Conservation (phyloP, 495 filamentous ascomycete species). For the Pyronema domesticum region DNA sequence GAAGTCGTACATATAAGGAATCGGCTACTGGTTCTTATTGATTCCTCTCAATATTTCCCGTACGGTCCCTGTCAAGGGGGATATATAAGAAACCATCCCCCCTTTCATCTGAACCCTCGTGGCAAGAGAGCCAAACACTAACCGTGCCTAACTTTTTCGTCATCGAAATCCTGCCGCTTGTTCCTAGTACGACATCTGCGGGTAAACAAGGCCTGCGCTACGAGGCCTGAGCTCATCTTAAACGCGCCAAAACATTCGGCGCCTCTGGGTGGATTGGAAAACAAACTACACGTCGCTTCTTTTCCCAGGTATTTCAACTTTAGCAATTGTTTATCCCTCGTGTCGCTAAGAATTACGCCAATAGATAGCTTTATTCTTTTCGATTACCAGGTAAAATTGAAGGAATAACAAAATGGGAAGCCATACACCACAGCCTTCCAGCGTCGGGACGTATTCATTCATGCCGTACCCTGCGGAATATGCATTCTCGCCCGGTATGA, state of each 20-base stretch:
- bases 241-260: conserved; percentile 12
- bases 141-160: neutral
- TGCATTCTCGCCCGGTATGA: conserved; percentile 15
- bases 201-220: too few species aligned
- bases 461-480: conserved; percentile 23
- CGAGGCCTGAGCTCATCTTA: neutral
- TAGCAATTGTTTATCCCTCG: neutral
- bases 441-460: conserved; percentile 20
- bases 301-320: neutral
- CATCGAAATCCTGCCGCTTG: neutral
- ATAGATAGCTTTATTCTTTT: neutral
- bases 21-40: neutral
- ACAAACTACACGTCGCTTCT: conserved; percentile 4
- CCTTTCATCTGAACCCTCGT: conserved; percentile 22
- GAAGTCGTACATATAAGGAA: conserved; percentile 24
- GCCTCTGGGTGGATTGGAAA: conserved; percentile 12
- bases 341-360: neutral
- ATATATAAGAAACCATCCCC: conserved; percentile 6
- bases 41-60: neutral
- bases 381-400: neutral
- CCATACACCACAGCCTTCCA: conserved; percentile 21
- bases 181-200: too few species aligned
- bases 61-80: neutral
- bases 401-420: conserved; percentile 18
- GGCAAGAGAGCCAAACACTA: neutral